Evolutionary conservation across 1,284 basidiomycete species (phyloP), one percentile per base, ranked within the genome.

Genomic region (Austroboletus novae-zelandiae): DNA sequence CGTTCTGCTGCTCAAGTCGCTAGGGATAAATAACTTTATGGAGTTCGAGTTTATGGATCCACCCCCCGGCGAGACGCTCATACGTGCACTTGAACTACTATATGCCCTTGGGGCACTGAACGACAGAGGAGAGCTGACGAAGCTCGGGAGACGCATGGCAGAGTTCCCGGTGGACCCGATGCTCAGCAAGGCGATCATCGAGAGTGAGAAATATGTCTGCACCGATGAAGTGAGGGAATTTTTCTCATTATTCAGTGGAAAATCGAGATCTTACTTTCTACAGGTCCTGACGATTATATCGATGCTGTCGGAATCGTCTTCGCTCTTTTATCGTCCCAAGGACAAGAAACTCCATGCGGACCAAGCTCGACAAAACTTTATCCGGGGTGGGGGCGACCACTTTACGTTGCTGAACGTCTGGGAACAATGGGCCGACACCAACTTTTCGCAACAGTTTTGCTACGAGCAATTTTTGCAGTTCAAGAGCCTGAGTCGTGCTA

Each of bases 1-100:
- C 2, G 97, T 99, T 2, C 72, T 99, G 14, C 70, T 98, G 42
- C 81, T 99, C 50, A 99, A 99, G 70, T 95, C 94, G 2, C 76
- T 99, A 14, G 97, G 96, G 27, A 98, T 99, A 62, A 96, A 95
- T 68, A 92, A 99, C 67, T 81, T 99, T 48, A 91, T 99, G 60
- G 94, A 95, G 52, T 99, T 99, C 67, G 96, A 99, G 72, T 99
- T 99, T 67, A 91, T 99, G 83, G 97, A 98, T 68, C 97, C 97
- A 4, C 97, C 97, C 0, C 95, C 97, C 4, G 93, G 93, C 14
- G 97, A 99, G 70, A 99, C 96, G n/a, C 83, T 99, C 49, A 96
- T 98, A 79, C 83, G 94, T 35, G 92, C 94, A 3, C 77, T 99
- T 35, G 95, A 98, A 69, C 72, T 98, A 56, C 73, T 99, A 1